Evolutionary conservation across 2,329 filamentous ascomycete species (phyloP).

Genomic region (Trichoderma polysporum): DNA sequence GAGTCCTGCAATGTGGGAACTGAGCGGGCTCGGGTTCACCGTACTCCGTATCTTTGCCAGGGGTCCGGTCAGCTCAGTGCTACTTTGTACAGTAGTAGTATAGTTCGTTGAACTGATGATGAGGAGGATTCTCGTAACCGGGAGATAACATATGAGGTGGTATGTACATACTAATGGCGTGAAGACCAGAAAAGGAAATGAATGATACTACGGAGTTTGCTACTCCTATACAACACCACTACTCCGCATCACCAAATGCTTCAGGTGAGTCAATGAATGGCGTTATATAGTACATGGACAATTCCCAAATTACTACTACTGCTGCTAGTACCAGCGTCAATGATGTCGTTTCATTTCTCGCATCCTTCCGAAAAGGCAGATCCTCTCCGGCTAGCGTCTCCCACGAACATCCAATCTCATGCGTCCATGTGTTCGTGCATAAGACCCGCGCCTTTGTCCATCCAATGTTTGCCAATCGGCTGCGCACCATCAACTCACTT

Average conservation of each 20-base stretch:
- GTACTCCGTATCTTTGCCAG: neutral
- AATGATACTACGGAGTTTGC: too few species aligned
- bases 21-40: neutral
- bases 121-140: too few species aligned
- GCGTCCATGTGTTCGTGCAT: conserved; percentile 15
- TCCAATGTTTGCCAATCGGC: conserved; percentile 1
- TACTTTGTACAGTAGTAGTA: too few species aligned
- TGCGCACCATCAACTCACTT: neutral
- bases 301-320: neutral
- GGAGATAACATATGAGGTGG: too few species aligned
- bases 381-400: neutral
- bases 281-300: neutral
- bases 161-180: too few species aligned
- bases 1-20: conserved; percentile 5
- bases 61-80: neutral
- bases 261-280: neutral
- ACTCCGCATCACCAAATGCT: neutral
- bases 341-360: neutral
- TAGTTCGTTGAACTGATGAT: too few species aligned
- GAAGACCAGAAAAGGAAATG: too few species aligned
- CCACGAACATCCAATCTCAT: neutral
- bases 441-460: neutral
- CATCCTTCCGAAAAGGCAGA: neutral
- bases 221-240: too few species aligned
- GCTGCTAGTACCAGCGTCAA: neutral